Base-by-base conservation (phyloP, 1,284 basidiomycete species). In the Pisolithus thermaeus region DNA sequence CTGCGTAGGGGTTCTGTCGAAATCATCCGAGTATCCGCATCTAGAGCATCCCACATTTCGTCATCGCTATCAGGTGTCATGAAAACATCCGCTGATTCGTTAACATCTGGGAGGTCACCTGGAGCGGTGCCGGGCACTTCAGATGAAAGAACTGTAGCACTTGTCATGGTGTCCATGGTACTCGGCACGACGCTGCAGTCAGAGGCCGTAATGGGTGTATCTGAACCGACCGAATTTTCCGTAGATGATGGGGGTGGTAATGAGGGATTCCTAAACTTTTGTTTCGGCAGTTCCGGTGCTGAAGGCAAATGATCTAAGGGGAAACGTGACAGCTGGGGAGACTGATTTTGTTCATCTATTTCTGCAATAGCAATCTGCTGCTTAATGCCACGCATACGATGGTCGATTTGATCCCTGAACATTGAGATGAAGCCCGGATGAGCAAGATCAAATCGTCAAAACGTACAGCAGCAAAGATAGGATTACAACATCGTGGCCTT, bases 51-150 rank as follows among this genome's bases (percentile, higher is more conserved):
- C 56, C 65, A 70, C 23, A 68, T 60, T 9, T 51, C 52, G 20
- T 71, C 66, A 36, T 69, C 67, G 39, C 58, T 62, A 38, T 64
- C 66, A 28, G 51, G 58, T 7, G 58, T 56, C n/a, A 56, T 52
- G 35, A 58, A 47, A 0, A 57, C 58, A 20, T 54, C 49, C n/a
- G 56, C 51, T 1, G 63, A 58, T 3, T 53, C 4, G n/a, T 68
- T 59, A 9, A 53, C 53, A 12, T 4, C 27, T 16, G n/a, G 5
- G 23, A 54, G 27, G 7, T 64, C 63, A 6, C 56, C 38, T 30
- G 59, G 58, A 23, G 43, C 22, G 1, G 52, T 23, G 5, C 56
- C 54, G 16, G 55, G 53, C 1, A 53, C 55, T 51, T 56, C 50
- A 3, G 46, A 22, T 2, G 45, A 38, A 30, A 56, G 49, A 0